Conservation (phyloP, 164 flowering plant genomes). For the Vitis rotundifolia region DNA sequence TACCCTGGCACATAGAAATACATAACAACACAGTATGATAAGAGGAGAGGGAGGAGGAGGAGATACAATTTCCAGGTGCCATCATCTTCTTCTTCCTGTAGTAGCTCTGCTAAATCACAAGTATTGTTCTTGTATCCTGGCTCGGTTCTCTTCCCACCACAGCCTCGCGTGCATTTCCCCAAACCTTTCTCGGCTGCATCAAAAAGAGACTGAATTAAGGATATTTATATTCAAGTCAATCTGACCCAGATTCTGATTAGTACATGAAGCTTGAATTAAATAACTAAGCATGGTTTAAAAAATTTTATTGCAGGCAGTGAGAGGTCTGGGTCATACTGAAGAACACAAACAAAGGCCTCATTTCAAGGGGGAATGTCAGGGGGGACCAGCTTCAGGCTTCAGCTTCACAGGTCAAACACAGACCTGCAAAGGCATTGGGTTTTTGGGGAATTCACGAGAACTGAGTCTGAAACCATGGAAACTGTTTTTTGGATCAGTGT, state of each 20-base stretch:
- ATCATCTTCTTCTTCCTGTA: no score
- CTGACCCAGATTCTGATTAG: not conserved
- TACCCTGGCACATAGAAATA: no score
- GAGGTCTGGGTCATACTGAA: not conserved
- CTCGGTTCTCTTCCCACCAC: constrained; percentile 79
- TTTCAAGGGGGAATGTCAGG: not conserved
- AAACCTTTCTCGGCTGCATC: constrained; percentile 70
- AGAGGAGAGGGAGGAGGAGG: not conserved
- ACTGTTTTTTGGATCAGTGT: not conserved
- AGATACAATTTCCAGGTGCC: not conserved
- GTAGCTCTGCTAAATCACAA: constrained; percentile 33
- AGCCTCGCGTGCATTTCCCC: constrained; percentile 70
- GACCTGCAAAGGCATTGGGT: no score
- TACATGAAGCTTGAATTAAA: not conserved
- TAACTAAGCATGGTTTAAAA: not conserved
- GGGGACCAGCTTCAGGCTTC: not conserved
- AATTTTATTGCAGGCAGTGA: no score
- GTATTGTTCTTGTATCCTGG: constrained; percentile 70
- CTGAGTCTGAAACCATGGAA: not conserved
- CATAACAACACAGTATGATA: not conserved
- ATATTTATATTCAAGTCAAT: not conserved
- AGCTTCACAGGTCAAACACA: not conserved
- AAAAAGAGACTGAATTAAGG: not conserved
- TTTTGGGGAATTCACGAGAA: no score
- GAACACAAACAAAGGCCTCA: not conserved